Conservation (phyloP, 345 rosid species). For the Acer negundo region DNA sequence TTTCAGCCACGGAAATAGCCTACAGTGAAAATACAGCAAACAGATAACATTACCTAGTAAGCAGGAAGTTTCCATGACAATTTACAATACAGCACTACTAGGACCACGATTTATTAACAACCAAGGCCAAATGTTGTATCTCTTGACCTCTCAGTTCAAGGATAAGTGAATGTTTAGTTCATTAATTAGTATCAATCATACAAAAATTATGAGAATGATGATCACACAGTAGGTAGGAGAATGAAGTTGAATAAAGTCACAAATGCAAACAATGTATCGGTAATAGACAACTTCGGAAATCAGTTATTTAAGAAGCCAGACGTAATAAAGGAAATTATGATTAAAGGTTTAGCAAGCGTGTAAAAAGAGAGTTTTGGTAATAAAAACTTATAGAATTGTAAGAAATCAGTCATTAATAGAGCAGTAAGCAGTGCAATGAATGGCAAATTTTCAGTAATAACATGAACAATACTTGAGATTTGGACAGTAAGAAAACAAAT, state of each 20-base stretch:
- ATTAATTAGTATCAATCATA: background rate
- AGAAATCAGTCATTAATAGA: background rate
- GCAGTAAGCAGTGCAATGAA: background rate
- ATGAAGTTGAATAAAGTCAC: background rate
- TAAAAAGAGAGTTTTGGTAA: background rate
- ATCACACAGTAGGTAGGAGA: background rate
- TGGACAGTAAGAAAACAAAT: background rate
- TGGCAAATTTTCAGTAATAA: too few species aligned
- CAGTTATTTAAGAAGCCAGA: background rate
- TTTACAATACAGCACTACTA: conserved; percentile 2
- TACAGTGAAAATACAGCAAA: conserved; percentile 34
- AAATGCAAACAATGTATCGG: background rate
- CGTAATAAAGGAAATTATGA: background rate
- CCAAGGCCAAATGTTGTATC: background rate
- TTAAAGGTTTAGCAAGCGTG: background rate
- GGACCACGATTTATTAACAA: background rate
- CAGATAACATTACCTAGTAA: background rate
- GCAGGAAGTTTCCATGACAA: conserved; percentile 5
- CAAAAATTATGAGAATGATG: background rate
- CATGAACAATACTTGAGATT: background rate
- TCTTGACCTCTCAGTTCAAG: background rate
- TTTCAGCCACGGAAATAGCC: conserved; percentile 98
- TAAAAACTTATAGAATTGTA: background rate
- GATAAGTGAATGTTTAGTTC: background rate
- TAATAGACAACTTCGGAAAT: background rate